Evolutionary conservation across 2,329 filamentous ascomycete genomes (phyloP).

Genomic region (Sporothrix protearum): DNA sequence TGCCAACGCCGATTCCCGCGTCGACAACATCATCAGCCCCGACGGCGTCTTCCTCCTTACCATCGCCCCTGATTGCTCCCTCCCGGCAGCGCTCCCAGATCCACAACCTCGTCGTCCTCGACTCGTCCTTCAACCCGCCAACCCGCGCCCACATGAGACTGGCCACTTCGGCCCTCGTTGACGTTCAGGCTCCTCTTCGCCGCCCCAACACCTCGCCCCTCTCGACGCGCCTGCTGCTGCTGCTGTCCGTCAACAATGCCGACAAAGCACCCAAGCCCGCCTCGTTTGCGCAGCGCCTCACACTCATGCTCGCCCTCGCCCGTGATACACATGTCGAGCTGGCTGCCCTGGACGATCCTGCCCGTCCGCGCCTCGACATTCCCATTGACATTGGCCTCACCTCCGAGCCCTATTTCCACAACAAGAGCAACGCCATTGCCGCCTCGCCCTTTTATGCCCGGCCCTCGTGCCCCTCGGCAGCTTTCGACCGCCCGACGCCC

Average conservation of each 20-base stretch:
- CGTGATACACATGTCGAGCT: constrained; percentile 46
- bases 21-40: neutral
- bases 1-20: neutral
- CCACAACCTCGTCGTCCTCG: constrained; percentile 52
- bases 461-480: constrained; percentile 14
- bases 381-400: constrained; percentile 66
- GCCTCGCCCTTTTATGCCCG: constrained; percentile 42
- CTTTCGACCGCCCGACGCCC: constrained; percentile 25
- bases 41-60: constrained; percentile 30
- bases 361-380: constrained; percentile 22
- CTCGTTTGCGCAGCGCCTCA: constrained; percentile 61
- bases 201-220: constrained; percentile 9
- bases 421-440: constrained; percentile 62
- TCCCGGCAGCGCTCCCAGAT: constrained; percentile 3
- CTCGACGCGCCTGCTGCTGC: constrained; percentile 49
- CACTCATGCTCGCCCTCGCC: constrained; percentile 69
- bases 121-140: constrained; percentile 67
- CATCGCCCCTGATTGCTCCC: constrained; percentile 14
- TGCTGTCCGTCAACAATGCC: constrained; percentile 62
- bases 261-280: constrained; percentile 66
- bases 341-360: neutral
- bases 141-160: constrained; percentile 59
- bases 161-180: constrained; percentile 46
- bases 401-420: constrained; percentile 68
- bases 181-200: constrained; percentile 14